phyloP scores from a whole-genome alignment of 2,329 filamentous ascomycete species.

The Laburnicola sp. region DNA sequence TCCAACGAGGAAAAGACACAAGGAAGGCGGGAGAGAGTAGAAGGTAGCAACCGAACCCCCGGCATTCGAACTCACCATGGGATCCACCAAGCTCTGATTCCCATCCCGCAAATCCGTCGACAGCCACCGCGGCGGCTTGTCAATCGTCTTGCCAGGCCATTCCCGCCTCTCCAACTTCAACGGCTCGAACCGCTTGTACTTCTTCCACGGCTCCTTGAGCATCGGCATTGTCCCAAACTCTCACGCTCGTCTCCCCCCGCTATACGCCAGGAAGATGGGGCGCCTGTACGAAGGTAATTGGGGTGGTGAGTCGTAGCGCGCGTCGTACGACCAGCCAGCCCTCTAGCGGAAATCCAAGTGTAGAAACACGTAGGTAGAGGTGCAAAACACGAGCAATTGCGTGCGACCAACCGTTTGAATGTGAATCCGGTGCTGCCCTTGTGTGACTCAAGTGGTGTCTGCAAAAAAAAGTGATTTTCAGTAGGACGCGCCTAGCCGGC shows the following conservation, averaged over 20 bases:
- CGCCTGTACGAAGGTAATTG: background rate
- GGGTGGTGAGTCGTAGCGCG: background rate
- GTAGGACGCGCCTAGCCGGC: constrained; percentile 1
- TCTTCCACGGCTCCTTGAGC: constrained; percentile 76
- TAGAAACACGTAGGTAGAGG: too few relatives aligned
- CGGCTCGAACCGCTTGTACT: constrained; percentile 72
- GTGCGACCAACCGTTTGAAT: too few relatives aligned
- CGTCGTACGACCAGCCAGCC: too few relatives aligned
- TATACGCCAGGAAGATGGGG: background rate
- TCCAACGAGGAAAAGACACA: background rate
- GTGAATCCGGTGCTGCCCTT: too few relatives aligned
- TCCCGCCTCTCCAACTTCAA: constrained; percentile 69
- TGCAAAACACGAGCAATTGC: too few relatives aligned
- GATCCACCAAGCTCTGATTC: constrained; percentile 89
- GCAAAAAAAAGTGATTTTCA: constrained; percentile 5
- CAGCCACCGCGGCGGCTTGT: constrained; percentile 88
- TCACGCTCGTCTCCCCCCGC: background rate
- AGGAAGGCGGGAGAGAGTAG: background rate
- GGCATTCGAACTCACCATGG: constrained; percentile 68
- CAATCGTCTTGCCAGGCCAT: constrained; percentile 82
- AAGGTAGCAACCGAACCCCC: background rate
- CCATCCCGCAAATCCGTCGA: constrained; percentile 87
- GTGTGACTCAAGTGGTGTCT: background rate
- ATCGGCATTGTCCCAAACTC: constrained; percentile 42
- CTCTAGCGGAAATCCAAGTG: too few relatives aligned